These are phyloP conservation scores for Pseudoscleropodium purum DNA, from an alignment of 225 moss, liverwort and hornwort species.

Conservation along the genomic window DNA sequence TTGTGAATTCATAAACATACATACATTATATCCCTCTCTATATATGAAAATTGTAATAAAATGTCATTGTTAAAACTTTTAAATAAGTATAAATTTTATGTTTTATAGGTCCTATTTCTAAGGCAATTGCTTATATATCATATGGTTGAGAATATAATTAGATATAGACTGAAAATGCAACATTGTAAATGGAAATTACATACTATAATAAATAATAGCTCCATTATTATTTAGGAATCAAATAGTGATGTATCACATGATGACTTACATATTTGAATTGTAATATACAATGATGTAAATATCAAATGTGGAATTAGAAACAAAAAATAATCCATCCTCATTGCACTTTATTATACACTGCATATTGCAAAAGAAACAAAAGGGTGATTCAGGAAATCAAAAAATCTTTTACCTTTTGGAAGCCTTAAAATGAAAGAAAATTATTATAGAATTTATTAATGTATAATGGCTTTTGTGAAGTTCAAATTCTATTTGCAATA, in stretches of 20 bases:
- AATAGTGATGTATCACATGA: not conserved
- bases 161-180: not conserved
- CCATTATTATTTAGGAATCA: not conserved
- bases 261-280: not conserved
- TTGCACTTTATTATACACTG: not conserved
- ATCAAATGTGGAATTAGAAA: not conserved
- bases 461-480: not conserved
- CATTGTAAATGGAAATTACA: not conserved
- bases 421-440: not conserved
- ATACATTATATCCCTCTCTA: too few species aligned
- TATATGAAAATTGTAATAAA: too few species aligned
- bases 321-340: not conserved
- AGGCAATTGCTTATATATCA: not conserved
- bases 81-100: not conserved
- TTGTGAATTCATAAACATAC: too few species aligned
- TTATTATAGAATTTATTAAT: not conserved
- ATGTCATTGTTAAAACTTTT: not conserved
- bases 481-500: not conserved
- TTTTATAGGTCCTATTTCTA: not conserved
- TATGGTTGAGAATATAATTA: not conserved
- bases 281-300: not conserved
- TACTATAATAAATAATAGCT: not conserved
- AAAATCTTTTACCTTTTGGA: too few species aligned
- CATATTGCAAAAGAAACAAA: not conserved
- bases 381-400: too few species aligned